A percentile compares a stretch with the other conserved stretches of the same genome.
Evolutionary conservation across 2,329 filamentous ascomycete species (phyloP).

Genomic region (Trichoderma brevicompactum): DNA sequence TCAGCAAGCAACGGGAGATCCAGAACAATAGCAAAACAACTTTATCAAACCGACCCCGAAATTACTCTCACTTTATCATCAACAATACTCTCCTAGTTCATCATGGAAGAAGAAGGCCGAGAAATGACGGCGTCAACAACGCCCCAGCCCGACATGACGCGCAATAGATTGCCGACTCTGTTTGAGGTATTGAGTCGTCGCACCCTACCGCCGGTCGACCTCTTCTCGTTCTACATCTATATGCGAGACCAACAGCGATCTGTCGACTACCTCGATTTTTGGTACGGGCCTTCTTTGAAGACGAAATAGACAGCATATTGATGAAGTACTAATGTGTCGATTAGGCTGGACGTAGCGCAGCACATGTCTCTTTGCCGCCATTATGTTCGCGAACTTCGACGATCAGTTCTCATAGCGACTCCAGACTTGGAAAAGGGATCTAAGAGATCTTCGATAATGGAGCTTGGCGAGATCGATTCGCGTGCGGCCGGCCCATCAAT

Average conservation of each 20-base stretch:
- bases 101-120: slow-evolving; percentile 35
- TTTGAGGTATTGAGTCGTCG: slow-evolving; percentile 94
- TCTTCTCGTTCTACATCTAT: slow-evolving; percentile 99
- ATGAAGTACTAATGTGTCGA: slow-evolving; percentile 23
- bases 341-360: slow-evolving; percentile 97
- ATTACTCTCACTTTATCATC: slow-evolving; percentile 21
- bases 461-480: slow-evolving; percentile 69
- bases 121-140: slow-evolving; percentile 53
- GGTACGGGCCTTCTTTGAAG: slow-evolving; percentile 57
- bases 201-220: slow-evolving; percentile 92
- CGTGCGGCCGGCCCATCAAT: slow-evolving; percentile 63
- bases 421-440: slow-evolving; percentile 86
- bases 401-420: slow-evolving; percentile 90
- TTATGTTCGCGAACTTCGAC: slow-evolving; percentile 92
- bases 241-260: slow-evolving; percentile 99
- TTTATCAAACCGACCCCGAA: not conserved
- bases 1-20: not conserved
- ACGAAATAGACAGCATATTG: not conserved
- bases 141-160: slow-evolving; percentile 59
- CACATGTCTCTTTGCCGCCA: slow-evolving; percentile 98
- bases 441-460: slow-evolving; percentile 84
- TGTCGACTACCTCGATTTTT: slow-evolving; percentile 97
- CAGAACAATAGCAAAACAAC: not conserved
- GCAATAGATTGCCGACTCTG: slow-evolving; percentile 89
- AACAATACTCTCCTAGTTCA: not conserved